Evolutionary conservation across 2,329 filamentous ascomycete species (phyloP), one percentile per base, ranked within the genome.

Genomic region (Microsporum audouinii): DNA sequence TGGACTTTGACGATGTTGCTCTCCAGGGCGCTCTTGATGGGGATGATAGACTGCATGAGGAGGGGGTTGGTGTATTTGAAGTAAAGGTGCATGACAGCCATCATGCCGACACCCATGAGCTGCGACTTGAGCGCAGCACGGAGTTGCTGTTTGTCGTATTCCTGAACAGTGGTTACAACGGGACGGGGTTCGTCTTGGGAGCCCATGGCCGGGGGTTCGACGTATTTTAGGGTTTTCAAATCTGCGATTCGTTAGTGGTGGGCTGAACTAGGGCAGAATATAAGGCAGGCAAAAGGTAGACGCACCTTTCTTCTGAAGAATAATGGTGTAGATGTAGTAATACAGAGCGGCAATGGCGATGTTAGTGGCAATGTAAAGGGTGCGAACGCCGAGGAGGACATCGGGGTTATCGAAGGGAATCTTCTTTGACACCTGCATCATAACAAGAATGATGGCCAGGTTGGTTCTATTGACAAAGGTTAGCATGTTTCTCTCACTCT

Each of bases 41-140:
- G 94, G 73, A 99, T 94, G 79, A 99, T 96, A 75, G 88, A 95
- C 84, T 99, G 94, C 80, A 99, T 96, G 71, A 96, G 81, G 58
- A 99, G 88, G 47, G 94, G 94, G 85, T 97, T 99, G 80, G 91
- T 97, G 87, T 97, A 99, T 77, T 96, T 91, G 83, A 99, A 88
- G 86, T 97, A 99, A 64, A 99, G 68, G 80, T 99, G 94, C 92
- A 99, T 97, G 72, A 96, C 89, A 64, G 78, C 85, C 92, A 99
- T 97, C 91, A 99, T 99, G 75, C 84, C 91, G 62, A 99, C 82
- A 63, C 94, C 94, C 89, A 96, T 97, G 71, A 95, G 79, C 80
- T 97, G 92, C 66, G 87, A 84, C 77, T 94, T 94, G 83, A 92
- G 89, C 67, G 90, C 82, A 66, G 84, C 80, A 78, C 88, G 88